These are phyloP conservation scores for Xylaria sp. DNA, from an alignment of 2,329 filamentous ascomycete species.

Conservation along the genomic window DNA sequence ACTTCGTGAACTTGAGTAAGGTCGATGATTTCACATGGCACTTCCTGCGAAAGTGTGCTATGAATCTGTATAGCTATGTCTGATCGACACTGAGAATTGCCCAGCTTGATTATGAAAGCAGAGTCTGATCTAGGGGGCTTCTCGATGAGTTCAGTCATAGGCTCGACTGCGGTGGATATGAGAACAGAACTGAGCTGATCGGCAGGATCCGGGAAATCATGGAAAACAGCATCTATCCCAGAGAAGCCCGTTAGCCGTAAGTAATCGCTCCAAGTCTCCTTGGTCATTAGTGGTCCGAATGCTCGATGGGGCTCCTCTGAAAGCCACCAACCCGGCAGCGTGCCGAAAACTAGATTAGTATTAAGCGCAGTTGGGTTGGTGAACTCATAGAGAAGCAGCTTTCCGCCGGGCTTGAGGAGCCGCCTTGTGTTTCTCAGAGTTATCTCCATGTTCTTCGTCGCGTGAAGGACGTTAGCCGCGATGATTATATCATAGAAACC, in stretches of 20 bases:
- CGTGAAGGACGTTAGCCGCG: conserved; percentile 38
- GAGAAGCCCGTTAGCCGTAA: conserved; percentile 26
- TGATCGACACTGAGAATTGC: conserved; percentile 7
- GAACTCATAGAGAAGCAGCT: conserved; percentile 27
- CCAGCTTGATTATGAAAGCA: conserved; percentile 20
- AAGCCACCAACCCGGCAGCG: conserved; percentile 48
- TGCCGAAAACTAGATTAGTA: conserved; percentile 39
- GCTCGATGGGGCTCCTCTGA: conserved; percentile 37
- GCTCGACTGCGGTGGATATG: conserved; percentile 35
- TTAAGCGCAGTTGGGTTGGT: conserved; percentile 23
- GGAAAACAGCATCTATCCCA: conserved; percentile 35
- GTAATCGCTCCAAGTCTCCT: conserved; percentile 31
- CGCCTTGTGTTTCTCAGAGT: conserved; percentile 30
- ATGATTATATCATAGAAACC: conserved; percentile 40
- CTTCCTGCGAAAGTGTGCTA: background rate
- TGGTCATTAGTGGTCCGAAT: conserved; percentile 36
- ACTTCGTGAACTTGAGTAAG: conserved; percentile 18
- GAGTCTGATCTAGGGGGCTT: conserved; percentile 4
- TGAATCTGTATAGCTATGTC: conserved; percentile 11
- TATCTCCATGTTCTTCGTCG: conserved; percentile 26
- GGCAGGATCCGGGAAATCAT: conserved; percentile 24
- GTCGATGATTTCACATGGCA: conserved; percentile 19
- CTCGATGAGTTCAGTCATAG: background rate
- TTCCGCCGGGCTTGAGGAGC: conserved; percentile 33
- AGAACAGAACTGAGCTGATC: conserved; percentile 32